Percentiles rank a stretch among this genome's conserved stretches.
phyloP scores from a whole-genome alignment of 108 stramenopile species.

The Fistulifera solaris region DNA sequence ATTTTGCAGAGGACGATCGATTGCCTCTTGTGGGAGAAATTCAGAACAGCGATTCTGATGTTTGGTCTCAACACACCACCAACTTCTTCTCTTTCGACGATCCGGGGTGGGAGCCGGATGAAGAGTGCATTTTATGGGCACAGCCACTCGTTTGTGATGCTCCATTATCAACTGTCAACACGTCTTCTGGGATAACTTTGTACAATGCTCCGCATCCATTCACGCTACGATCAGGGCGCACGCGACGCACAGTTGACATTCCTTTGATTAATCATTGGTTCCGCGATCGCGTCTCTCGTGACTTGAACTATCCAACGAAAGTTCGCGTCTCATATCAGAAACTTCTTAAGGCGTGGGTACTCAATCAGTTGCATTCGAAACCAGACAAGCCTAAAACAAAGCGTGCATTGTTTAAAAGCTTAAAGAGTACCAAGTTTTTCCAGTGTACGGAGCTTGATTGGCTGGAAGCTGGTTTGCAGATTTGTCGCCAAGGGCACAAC shows the following conservation, averaged over 20 bases:
- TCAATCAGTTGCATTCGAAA: conserved; percentile 87
- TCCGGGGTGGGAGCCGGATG: conserved; percentile 38
- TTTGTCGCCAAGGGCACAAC: conserved; percentile 98
- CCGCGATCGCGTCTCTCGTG: conserved; percentile 75
- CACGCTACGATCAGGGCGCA: conserved; percentile 89
- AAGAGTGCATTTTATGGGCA: conserved; percentile 33
- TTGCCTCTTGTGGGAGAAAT: conserved; percentile 78
- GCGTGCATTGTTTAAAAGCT: conserved; percentile 89
- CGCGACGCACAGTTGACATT: conserved; percentile 90
- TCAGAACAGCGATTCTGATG: conserved; percentile 47
- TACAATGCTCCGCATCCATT: conserved; percentile 97
- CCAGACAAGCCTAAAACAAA: conserved; percentile 86
- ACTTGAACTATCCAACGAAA: conserved; percentile 94
- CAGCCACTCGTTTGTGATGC: conserved; percentile 45
- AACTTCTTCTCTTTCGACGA: conserved; percentile 20
- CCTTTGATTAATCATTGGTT: conserved; percentile 96
- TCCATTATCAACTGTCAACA: conserved; percentile 58
- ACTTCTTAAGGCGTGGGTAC: conserved; percentile 96
- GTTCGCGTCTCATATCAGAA: conserved; percentile 99
- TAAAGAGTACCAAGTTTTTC: conserved; percentile 99
- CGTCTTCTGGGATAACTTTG: conserved; percentile 87
- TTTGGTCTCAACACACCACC: conserved; percentile 33
- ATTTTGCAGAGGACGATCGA: conserved; percentile 50
- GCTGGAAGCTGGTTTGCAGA: conserved; percentile 98
- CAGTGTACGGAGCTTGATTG: conserved; percentile 99